Percentiles rank a stretch among this genome's conserved stretches.
Conservation (phyloP, 441 rosid genomes). For the Erysimum cheiri region DNA sequence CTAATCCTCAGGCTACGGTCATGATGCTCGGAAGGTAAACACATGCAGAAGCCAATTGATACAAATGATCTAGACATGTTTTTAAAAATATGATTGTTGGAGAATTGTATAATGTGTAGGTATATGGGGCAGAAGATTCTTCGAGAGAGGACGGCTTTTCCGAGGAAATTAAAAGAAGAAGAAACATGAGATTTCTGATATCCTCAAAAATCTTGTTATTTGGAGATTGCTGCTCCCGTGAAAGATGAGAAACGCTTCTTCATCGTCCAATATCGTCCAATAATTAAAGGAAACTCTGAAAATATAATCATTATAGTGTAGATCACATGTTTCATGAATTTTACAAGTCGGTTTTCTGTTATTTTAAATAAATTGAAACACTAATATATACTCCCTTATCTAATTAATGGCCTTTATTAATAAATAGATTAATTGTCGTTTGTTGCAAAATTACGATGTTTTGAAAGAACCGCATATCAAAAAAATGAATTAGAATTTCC, state of each 20-base stretch:
- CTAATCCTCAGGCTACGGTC: conserved; percentile 70
- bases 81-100: not conserved
- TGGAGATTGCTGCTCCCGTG: not conserved
- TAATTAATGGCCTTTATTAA: no score
- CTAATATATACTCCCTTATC: conserved; percentile 13
- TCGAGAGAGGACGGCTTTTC: conserved; percentile 37
- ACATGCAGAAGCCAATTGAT: not conserved
- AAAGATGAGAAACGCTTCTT: not conserved
- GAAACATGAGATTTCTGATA: conserved; percentile 23
- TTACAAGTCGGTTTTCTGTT: not conserved
- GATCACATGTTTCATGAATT: not conserved
- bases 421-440: no score
- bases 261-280: not conserved
- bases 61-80: not conserved
- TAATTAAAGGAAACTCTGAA: not conserved
- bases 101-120: conserved; percentile 39
- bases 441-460: no score
- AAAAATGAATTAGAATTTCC: no score
- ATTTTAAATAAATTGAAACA: no score
- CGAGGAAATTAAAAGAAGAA: not conserved
- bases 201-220: not conserved
- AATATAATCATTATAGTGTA: not conserved
- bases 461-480: no score
- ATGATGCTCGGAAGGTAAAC: conserved; percentile 78
- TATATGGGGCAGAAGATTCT: conserved; percentile 63